A percentile compares a stretch with the other conserved stretches of the same genome.
Conservation (phyloP, 805 yeast species). For the Candida ascalaphidarum region DNA sequence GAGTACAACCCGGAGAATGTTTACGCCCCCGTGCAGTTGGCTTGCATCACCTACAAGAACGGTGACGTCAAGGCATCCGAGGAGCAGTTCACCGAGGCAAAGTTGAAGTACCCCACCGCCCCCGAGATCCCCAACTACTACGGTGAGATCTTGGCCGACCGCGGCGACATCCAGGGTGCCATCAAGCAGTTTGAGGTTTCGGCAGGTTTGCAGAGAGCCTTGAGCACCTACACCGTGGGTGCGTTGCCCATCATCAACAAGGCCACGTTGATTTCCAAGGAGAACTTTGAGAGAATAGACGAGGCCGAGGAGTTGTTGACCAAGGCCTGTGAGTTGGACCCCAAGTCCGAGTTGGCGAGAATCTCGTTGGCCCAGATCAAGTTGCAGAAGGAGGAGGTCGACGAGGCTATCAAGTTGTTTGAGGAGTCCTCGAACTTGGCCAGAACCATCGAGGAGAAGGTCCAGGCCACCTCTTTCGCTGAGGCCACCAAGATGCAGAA, state of each 20-base stretch:
- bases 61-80: slow-evolving; percentile 54
- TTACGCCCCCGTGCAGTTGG: slow-evolving; percentile 84
- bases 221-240: slow-evolving; percentile 68
- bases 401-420: slow-evolving; percentile 73
- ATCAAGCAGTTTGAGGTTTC: slow-evolving; percentile 80
- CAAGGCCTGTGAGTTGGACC: slow-evolving; percentile 76
- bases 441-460: slow-evolving; percentile 77
- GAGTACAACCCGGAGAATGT: slow-evolving; percentile 68
- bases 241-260: slow-evolving; percentile 86
- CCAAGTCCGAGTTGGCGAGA: slow-evolving; percentile 82
- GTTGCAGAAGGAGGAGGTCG: slow-evolving; percentile 73
- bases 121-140: slow-evolving; percentile 93
- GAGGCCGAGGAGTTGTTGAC: slow-evolving; percentile 60
- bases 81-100: slow-evolving; percentile 59
- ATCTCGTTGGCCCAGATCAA: slow-evolving; percentile 87
- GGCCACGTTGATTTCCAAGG: slow-evolving; percentile 63
- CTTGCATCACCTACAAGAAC: slow-evolving; percentile 82
- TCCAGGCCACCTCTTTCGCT: slow-evolving; percentile 84
- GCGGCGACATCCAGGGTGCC: slow-evolving; percentile 65
- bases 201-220: slow-evolving; percentile 67
- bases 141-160: slow-evolving; percentile 88
- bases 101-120: slow-evolving; percentile 68
- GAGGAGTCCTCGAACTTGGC: slow-evolving; percentile 78
- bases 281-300: slow-evolving; percentile 36
- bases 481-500: slow-evolving; percentile 90